Conservation (phyloP, 371 early-diverging fungal genomes). For the Synchytrium microbalum region DNA sequence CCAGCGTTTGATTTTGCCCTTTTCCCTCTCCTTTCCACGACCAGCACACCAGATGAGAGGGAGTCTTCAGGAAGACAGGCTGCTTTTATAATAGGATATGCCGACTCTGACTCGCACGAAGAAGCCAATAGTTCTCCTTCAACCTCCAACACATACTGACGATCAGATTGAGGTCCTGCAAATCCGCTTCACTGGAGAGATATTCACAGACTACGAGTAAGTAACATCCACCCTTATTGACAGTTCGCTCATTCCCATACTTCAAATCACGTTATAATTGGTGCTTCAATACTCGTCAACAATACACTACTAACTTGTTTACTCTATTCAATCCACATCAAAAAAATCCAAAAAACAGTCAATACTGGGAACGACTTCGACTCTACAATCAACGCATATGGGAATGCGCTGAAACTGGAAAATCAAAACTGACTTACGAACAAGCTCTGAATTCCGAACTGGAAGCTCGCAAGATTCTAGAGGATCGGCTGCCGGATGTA, state of each 20-base stretch:
- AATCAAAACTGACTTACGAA: slow-evolving; percentile 62
- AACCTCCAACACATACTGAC: too few relatives aligned
- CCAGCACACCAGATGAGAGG: too few relatives aligned
- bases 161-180: slow-evolving; percentile 65
- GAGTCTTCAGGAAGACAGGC: too few relatives aligned
- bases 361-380: slow-evolving; percentile 58
- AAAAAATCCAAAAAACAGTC: slow-evolving; percentile 35
- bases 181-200: slow-evolving; percentile 71
- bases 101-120: too few relatives aligned
- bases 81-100: too few relatives aligned
- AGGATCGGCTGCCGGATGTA: slow-evolving; percentile 55
- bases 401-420: slow-evolving; percentile 72
- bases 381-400: slow-evolving; percentile 67
- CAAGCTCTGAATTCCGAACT: slow-evolving; percentile 72
- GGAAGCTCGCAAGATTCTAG: slow-evolving; percentile 34
- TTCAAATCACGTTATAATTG: too few relatives aligned
- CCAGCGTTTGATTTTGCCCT: too few relatives aligned
- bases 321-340: not conserved
- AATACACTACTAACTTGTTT: slow-evolving; percentile 3
- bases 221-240: too few relatives aligned
- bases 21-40: too few relatives aligned
- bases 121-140: too few relatives aligned
- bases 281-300: too few relatives aligned
- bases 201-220: slow-evolving; percentile 77
- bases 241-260: too few relatives aligned